Conservation (phyloP, 139 green algal genomes). For the Micractinium conductrix region DNA sequence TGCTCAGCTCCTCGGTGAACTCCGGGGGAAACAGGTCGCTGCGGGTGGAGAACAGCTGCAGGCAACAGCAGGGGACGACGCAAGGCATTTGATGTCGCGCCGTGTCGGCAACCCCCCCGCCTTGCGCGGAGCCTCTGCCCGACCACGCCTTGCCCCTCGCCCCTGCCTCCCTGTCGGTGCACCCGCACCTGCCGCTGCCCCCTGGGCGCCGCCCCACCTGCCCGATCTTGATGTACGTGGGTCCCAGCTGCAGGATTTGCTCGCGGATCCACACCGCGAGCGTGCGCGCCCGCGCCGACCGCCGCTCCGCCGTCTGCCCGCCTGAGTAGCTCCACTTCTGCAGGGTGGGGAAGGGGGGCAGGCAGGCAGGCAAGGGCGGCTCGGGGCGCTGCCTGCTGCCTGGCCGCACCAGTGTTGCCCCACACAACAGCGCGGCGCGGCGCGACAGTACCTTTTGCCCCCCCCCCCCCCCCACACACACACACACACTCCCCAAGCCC, state of each 20-base stretch:
- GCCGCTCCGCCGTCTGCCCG: conserved; percentile 69
- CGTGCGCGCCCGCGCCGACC: conserved; percentile 29
- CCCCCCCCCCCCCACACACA: too few relatives aligned
- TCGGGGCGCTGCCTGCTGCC: background rate
- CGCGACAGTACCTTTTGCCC: background rate
- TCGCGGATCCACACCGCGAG: conserved; percentile 73
- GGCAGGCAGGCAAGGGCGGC: background rate
- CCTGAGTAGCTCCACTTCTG: conserved; percentile 42
- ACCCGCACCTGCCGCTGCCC: background rate
- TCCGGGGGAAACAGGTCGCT: conserved; percentile 94
- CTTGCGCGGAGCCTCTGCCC: too few relatives aligned
- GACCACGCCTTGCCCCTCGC: too few relatives aligned
- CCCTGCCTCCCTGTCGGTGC: too few relatives aligned
- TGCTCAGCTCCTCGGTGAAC: conserved; percentile 96
- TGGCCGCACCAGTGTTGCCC: background rate
- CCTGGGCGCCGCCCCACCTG: background rate
- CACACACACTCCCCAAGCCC: too few relatives aligned
- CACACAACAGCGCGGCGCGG: background rate
- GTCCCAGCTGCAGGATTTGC: conserved; percentile 87
- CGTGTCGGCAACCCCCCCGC: too few relatives aligned
- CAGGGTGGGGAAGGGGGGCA: background rate
- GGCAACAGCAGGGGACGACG: background rate
- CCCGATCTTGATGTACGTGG: conserved; percentile 87
- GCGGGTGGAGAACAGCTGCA: conserved; percentile 96
- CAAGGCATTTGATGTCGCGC: too few relatives aligned